phyloP scores from a whole-genome alignment of 2,329 filamentous ascomycete genomes.

The Erysiphe pulchra region DNA sequence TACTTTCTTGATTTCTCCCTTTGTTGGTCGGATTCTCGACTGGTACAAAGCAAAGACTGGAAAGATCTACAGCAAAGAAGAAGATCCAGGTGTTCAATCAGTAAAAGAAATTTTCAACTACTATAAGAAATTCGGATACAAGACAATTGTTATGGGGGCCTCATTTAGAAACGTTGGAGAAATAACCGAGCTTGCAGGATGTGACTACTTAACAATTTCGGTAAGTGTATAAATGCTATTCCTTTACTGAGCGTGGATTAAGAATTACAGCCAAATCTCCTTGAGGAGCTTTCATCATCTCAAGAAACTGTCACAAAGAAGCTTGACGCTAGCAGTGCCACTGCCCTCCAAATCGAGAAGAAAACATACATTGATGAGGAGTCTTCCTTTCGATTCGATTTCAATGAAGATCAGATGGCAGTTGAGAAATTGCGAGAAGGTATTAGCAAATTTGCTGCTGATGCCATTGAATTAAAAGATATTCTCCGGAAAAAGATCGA shows the following conservation, averaged over 20 bases:
- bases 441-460: conserved; percentile 97
- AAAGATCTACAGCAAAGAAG: conserved; percentile 71
- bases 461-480: conserved; percentile 79
- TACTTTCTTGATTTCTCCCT: conserved; percentile 95
- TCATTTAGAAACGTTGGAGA: conserved; percentile 92
- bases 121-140: conserved; percentile 99
- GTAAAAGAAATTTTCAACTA: conserved; percentile 96
- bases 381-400: conserved; percentile 83
- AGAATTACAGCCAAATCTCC: conserved; percentile 39
- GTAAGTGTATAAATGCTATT: conserved; percentile 18
- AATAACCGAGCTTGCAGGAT: conserved; percentile 94
- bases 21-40: conserved; percentile 96
- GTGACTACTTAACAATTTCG: conserved; percentile 96
- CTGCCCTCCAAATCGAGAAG: conserved; percentile 54
- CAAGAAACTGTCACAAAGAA: conserved; percentile 66
- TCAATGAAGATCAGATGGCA: conserved; percentile 99
- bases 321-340: conserved; percentile 46
- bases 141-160: conserved; percentile 98
- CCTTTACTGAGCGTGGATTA: not conserved
- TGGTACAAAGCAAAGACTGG: conserved; percentile 95
- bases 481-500: conserved; percentile 69
- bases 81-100: conserved; percentile 89
- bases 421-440: conserved; percentile 98
- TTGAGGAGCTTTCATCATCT: conserved; percentile 84
- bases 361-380: conserved; percentile 79